A percentile compares a stretch with the other conserved stretches of the same genome.
phyloP scores from a whole-genome alignment of 495 filamentous ascomycete species.

The Trichocladium uniseriatum region DNA sequence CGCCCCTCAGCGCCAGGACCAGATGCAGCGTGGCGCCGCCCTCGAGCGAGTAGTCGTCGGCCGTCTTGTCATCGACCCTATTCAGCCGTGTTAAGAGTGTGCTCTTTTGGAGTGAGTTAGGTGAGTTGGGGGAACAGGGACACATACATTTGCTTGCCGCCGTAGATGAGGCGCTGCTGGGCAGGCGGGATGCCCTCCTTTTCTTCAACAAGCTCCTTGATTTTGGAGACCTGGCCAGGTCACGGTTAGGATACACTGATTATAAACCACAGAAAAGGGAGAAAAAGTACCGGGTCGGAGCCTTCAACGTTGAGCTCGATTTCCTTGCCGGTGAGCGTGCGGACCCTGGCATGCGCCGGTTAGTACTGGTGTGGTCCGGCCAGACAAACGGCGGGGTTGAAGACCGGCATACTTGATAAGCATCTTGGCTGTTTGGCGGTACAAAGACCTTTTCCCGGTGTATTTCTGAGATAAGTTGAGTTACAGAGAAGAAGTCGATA shows the following conservation, averaged over 20 bases:
- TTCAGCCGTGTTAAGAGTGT: not conserved
- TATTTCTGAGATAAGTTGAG: not conserved
- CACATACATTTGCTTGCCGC: conserved; percentile 92
- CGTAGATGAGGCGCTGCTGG: conserved; percentile 91
- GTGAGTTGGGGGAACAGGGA: not conserved
- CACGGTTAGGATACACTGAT: not conserved
- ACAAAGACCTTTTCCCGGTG: not conserved
- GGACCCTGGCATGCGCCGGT: conserved; percentile 52
- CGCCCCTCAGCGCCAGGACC: conserved; percentile 86
- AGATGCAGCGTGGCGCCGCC: conserved; percentile 91
- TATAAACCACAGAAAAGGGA: not conserved
- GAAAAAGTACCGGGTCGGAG: conserved; percentile 65
- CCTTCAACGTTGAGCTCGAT: conserved; percentile 94
- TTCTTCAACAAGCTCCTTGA: conserved; percentile 98
- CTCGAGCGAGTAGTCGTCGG: conserved; percentile 76
- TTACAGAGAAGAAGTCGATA: too few species aligned
- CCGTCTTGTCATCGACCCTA: conserved; percentile 88
- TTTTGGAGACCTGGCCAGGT: conserved; percentile 64
- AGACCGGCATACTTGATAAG: conserved; percentile 17
- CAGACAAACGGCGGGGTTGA: not conserved
- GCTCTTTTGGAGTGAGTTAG: not conserved
- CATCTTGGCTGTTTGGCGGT: conserved; percentile 8
- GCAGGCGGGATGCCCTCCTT: conserved; percentile 97
- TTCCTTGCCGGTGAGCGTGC: conserved; percentile 95
- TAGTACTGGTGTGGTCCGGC: not conserved